Percentiles rank a stretch among this genome's conserved stretches.
Conservation (phyloP, 495 filamentous ascomycete genomes). For the Gamarada debralockiae region DNA sequence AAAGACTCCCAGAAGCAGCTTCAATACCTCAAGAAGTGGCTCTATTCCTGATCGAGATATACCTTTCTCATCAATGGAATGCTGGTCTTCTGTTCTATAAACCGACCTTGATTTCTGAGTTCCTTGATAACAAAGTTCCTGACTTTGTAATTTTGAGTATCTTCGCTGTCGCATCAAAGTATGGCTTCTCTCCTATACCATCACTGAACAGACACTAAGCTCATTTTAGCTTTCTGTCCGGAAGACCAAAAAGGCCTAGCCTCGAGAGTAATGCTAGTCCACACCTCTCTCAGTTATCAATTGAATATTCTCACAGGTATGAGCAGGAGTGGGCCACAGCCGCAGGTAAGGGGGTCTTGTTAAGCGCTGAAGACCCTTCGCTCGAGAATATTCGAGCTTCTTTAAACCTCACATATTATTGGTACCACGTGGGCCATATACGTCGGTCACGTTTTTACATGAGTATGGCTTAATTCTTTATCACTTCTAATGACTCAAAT, state of each 20-base stretch:
- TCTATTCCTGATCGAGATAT: neutral
- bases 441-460: neutral
- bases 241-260: no score
- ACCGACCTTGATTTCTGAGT: neutral
- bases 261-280: no score
- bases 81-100: neutral
- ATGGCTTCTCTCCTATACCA: neutral
- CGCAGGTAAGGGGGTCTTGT: neutral
- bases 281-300: neutral
- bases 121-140: neutral
- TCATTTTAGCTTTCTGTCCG: neutral
- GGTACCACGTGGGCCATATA: neutral
- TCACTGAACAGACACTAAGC: neutral
- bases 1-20: neutral
- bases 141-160: neutral
- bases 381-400: neutral
- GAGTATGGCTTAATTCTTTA: neutral
- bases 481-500: neutral
- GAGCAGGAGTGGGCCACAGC: neutral
- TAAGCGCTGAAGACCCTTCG: neutral
- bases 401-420: neutral
- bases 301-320: neutral
- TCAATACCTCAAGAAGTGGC: neutral
- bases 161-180: neutral
- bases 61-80: neutral